Conservation (phyloP, 75 land plant species). For the Cunninghamia lanceolata region DNA sequence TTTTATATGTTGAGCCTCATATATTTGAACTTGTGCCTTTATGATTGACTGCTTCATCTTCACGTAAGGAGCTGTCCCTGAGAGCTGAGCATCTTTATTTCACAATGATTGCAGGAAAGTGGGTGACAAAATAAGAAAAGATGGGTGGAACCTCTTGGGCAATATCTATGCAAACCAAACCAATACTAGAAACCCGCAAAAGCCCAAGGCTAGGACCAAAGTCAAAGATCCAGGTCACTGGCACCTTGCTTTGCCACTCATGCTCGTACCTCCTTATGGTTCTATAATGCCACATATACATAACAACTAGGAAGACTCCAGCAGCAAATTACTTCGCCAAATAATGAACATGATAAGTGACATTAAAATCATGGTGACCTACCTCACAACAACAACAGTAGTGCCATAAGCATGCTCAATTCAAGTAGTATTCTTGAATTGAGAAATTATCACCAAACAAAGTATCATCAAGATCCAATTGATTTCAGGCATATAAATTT, state of each 20-base stretch:
- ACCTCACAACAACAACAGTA: slow-evolving; percentile 82
- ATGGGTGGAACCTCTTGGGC: slow-evolving; percentile 82
- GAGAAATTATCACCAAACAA: too few species aligned
- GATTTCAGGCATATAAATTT: too few species aligned
- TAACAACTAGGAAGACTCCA: slow-evolving; percentile 65
- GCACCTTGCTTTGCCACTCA: slow-evolving; percentile 75
- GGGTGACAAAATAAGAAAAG: slow-evolving; percentile 84
- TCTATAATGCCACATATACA: slow-evolving; percentile 91
- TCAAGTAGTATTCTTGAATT: too few species aligned
- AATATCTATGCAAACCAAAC: slow-evolving; percentile 84
- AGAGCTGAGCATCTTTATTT: too few species aligned
- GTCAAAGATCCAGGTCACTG: slow-evolving; percentile 79
- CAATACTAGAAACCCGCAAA: slow-evolving; percentile 91
- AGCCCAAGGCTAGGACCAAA: slow-evolving; percentile 84
- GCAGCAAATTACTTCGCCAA: slow-evolving; percentile 67
- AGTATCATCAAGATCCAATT: too few species aligned
- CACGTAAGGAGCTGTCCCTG: too few species aligned
- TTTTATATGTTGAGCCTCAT: too few species aligned
- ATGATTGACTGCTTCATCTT: too few species aligned
- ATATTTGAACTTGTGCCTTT: too few species aligned
- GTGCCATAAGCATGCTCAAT: slow-evolving; percentile 58
- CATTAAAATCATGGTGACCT: slow-evolving; percentile 77
- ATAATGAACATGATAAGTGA: slow-evolving; percentile 79
- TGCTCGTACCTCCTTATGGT: slow-evolving; percentile 68
- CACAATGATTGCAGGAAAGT: slow-evolving; percentile 77